Evolutionary conservation across 345 rosid species (phyloP), one percentile per base, ranked within the genome.

Genomic region (Carallia brachiata): DNA sequence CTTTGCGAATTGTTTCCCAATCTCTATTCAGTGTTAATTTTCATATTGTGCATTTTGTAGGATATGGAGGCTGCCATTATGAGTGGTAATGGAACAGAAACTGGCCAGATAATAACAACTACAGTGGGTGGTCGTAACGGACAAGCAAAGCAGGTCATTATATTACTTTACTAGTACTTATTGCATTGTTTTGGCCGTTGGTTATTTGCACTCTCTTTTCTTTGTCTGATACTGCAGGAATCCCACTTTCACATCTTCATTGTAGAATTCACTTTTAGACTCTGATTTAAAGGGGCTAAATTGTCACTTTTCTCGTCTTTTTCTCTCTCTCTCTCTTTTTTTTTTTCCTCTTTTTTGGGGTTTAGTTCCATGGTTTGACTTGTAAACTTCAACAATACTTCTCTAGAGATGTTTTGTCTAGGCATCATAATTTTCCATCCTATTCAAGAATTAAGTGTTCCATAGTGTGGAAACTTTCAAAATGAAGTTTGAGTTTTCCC

Each of bases 41-140:
- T 68, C 32, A 60, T 70, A 28, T 52, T 63, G 18, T 75, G 61
- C 62, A 47, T 73, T 58, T 7, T 52, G 36, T 70, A 92, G 97
- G 97, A 86, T 59, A 70, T 76, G 77, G 98, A 87, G 63, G 77
- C 95, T 55, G 67, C 85, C 50, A 18, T 87, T 78, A 85, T 96
- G 64, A 86, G 78, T 32, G 97, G 96, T 67, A 82, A 82, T 68
- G 97, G 98, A 66, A 81, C 97, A 4, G 98, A 89, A 77, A 78
- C 97, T 6, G 99, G 98, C 19, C 98, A 92, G 54, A 82, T 90
- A 62, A 89, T 96, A 74, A 78, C 89, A 58, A 92, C 98, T 7
- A 83, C 90, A 30, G 77, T 92, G 7, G 92, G 96, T 57, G 98
- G 97, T 74, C 87, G 75, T 73, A 86, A 88, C 73, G 99, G 99